A percentile compares a stretch with the other conserved stretches of the same genome.
Conservation (phyloP, 805 yeast species). For the Yarrowia osloensis region DNA sequence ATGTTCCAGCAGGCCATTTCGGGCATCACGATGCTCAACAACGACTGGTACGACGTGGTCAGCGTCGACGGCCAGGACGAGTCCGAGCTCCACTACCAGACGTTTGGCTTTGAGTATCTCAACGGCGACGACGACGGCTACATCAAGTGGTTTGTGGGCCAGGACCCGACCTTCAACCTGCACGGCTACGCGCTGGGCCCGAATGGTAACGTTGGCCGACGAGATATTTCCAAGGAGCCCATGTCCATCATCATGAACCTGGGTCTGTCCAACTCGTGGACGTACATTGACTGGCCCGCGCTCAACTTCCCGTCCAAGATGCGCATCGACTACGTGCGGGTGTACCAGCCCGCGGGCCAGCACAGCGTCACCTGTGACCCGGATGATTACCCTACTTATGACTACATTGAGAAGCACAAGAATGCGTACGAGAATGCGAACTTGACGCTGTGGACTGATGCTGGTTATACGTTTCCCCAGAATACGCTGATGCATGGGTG, state of each 20-base stretch:
- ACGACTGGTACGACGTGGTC: constrained; percentile 78
- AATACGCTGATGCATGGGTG: constrained; percentile 53
- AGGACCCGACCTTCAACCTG: constrained; percentile 71
- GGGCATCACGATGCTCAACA: constrained; percentile 74
- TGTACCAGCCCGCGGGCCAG: constrained; percentile 80
- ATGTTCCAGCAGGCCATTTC: constrained; percentile 93
- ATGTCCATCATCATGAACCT: constrained; percentile 85
- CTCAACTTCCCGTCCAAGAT: constrained; percentile 75
- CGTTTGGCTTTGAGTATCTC: constrained; percentile 73
- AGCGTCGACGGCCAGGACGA: constrained; percentile 47
- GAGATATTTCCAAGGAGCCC: constrained; percentile 84
- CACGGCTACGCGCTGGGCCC: constrained; percentile 78
- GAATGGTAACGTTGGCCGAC: constrained; percentile 85
- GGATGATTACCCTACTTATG: constrained; percentile 74
- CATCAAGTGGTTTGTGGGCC: constrained; percentile 84
- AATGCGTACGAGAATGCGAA: constrained; percentile 71
- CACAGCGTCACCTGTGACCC: constrained; percentile 83
- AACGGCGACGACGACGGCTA: constrained; percentile 74
- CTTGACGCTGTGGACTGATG: constrained; percentile 69
- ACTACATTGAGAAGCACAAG: constrained; percentile 72
- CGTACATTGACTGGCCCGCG: constrained; percentile 84
- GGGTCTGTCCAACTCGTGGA: constrained; percentile 92
- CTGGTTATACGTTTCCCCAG: constrained; percentile 73
- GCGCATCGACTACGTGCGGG: constrained; percentile 80
- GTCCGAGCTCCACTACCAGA: constrained; percentile 58